Evolutionary conservation across 768 basidiomycete species (phyloP).

Genomic region (Amanita jacksonii): DNA sequence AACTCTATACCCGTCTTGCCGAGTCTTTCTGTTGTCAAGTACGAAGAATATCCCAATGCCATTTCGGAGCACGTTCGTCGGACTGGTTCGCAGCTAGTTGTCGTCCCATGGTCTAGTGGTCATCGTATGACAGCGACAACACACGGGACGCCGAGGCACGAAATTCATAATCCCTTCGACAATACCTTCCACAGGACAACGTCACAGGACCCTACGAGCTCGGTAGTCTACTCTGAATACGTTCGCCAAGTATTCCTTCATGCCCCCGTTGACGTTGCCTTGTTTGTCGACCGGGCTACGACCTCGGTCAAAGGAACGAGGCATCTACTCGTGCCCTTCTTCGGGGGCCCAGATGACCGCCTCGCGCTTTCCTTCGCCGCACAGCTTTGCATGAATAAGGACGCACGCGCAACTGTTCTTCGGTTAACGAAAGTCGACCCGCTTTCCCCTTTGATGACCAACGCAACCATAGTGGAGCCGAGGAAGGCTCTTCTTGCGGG

Average conservation of each 20-base stretch:
- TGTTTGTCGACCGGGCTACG: slow-evolving; percentile 74
- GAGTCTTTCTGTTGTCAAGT: slow-evolving; percentile 66
- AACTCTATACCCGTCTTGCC: slow-evolving; percentile 58
- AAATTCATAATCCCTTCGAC: slow-evolving; percentile 64
- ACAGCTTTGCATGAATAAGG: slow-evolving; percentile 58
- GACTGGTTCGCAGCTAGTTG: slow-evolving; percentile 57
- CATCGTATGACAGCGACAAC: slow-evolving; percentile 19
- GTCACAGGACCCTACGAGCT: slow-evolving; percentile 39
- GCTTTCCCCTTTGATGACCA: slow-evolving; percentile 1
- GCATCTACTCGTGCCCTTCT: slow-evolving; percentile 82
- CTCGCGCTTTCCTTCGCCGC: slow-evolving; percentile 73
- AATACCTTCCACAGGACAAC: slow-evolving; percentile 54
- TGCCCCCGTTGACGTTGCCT: slow-evolving; percentile 65
- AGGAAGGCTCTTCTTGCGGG: neutral
- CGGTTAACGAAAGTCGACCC: slow-evolving; percentile 42
- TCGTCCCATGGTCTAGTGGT: slow-evolving; percentile 76
- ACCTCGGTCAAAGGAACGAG: slow-evolving; percentile 23
- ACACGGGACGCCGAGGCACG: slow-evolving; percentile 10
- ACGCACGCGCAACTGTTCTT: slow-evolving; percentile 65
- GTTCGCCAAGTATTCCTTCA: slow-evolving; percentile 74
- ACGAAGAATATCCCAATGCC: slow-evolving; percentile 59
- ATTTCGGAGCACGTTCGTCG: slow-evolving; percentile 54
- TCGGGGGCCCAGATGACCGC: slow-evolving; percentile 91
- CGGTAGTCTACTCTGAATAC: slow-evolving; percentile 69
- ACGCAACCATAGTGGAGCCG: slow-evolving; percentile 2